These are phyloP conservation scores for Rhynchosporium agropyri DNA, from an alignment of 2,329 filamentous ascomycete genomes.

Conservation along the genomic window DNA sequence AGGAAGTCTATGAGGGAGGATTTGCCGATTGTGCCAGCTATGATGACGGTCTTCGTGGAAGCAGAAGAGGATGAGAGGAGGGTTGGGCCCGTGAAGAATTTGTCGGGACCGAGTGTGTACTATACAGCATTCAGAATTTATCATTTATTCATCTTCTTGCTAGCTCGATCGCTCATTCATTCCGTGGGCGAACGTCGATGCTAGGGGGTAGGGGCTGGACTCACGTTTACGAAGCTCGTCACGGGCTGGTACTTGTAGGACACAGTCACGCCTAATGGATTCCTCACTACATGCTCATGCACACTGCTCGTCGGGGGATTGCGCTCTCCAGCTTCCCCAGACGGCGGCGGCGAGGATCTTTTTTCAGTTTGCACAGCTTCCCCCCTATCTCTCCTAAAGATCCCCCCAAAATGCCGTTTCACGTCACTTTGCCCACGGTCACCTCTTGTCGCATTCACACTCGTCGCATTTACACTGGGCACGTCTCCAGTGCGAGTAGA, in stretches of 20 bases:
- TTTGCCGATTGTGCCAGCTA: too few relatives aligned
- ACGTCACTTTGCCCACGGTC: neutral
- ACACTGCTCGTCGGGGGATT: constrained; percentile 18
- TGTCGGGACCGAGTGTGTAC: constrained; percentile 49
- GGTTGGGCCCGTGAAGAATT: constrained; percentile 50
- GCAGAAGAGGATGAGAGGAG: constrained; percentile 33
- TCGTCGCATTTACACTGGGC: too few relatives aligned
- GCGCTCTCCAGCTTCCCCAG: neutral
- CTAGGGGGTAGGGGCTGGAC: constrained; percentile 5
- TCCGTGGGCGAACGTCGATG: too few relatives aligned
- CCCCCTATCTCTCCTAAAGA: neutral
- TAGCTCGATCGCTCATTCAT: too few relatives aligned
- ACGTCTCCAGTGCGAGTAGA: too few relatives aligned
- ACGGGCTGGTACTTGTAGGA: constrained; percentile 37
- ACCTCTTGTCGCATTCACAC: too few relatives aligned
- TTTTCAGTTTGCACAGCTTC: neutral
- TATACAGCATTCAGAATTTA: constrained; percentile 28
- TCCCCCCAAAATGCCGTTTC: constrained; percentile 11
- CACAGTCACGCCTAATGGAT: constrained; percentile 29
- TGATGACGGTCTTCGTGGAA: too few relatives aligned
- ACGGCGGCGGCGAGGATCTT: neutral
- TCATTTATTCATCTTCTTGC: too few relatives aligned
- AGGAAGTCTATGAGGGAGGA: too few relatives aligned
- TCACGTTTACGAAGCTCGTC: constrained; percentile 37
- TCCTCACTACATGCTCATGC: constrained; percentile 27